These are phyloP conservation scores for Ophiosphaerella narmari DNA, from an alignment of 2,329 filamentous ascomycete species.

Conservation along the genomic window DNA sequence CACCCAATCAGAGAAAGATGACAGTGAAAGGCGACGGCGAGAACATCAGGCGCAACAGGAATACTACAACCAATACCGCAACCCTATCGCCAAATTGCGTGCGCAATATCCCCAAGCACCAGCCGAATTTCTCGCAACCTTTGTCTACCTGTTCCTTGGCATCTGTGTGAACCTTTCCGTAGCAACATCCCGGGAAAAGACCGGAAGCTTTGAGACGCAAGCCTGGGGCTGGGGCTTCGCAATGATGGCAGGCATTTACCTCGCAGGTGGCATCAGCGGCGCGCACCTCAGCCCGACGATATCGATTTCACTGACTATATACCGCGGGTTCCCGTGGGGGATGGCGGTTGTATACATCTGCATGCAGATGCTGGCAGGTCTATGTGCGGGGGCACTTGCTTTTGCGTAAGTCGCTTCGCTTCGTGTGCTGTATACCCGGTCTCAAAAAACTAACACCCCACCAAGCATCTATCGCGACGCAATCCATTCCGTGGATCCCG, in stretches of 20 bases:
- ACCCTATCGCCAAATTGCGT: slow-evolving; percentile 57
- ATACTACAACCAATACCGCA: slow-evolving; percentile 56
- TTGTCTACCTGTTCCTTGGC: slow-evolving; percentile 48
- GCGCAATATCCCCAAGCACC: slow-evolving; percentile 58
- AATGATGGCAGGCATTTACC: slow-evolving; percentile 56
- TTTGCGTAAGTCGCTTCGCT: slow-evolving; percentile 47
- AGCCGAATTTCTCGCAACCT: slow-evolving; percentile 56
- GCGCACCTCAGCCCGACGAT: slow-evolving; percentile 56
- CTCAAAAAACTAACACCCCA: not conserved
- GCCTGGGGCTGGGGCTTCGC: slow-evolving; percentile 58
- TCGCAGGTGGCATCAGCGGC: slow-evolving; percentile 54
- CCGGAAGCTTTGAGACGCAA: slow-evolving; percentile 35
- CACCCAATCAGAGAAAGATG: slow-evolving; percentile 40
- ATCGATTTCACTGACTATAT: slow-evolving; percentile 52
- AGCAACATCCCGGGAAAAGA: slow-evolving; percentile 52
- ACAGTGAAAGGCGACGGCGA: slow-evolving; percentile 43
- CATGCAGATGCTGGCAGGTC: slow-evolving; percentile 59
- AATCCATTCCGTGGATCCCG: slow-evolving; percentile 64
- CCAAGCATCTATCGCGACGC: slow-evolving; percentile 51
- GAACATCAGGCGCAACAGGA: slow-evolving; percentile 53
- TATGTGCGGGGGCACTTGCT: slow-evolving; percentile 52
- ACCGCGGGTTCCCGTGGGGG: slow-evolving; percentile 63
- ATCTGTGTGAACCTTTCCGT: slow-evolving; percentile 57
- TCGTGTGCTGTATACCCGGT: slow-evolving; percentile 45
- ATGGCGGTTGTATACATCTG: slow-evolving; percentile 57